Conservation (phyloP, 768 basidiomycete species). For the Piloderma croceum region DNA sequence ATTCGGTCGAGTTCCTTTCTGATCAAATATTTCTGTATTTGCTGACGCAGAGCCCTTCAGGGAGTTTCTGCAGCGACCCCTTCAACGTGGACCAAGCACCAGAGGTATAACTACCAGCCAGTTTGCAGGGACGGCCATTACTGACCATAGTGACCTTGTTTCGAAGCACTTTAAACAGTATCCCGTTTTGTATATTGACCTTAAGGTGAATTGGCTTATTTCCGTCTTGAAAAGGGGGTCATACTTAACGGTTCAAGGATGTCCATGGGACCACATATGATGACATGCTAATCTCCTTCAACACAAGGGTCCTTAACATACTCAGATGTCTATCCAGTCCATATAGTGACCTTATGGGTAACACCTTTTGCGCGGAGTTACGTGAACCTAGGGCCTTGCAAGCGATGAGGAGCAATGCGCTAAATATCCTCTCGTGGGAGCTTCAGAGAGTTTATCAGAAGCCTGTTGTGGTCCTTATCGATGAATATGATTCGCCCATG, state of each 20-base stretch:
- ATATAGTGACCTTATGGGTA: too few relatives aligned
- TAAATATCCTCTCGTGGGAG: too few relatives aligned
- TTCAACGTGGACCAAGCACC: slow-evolving; percentile 6
- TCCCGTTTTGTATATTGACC: slow-evolving; percentile 9
- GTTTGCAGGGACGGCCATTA: slow-evolving; percentile 10
- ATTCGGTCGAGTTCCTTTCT: slow-evolving; percentile 9
- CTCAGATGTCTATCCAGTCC: too few relatives aligned
- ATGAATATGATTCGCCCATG: too few relatives aligned
- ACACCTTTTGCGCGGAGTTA: too few relatives aligned
- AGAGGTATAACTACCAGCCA: slow-evolving; percentile 8
- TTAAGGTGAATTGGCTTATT: slow-evolving; percentile 9
- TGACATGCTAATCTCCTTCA: slow-evolving; percentile 4
- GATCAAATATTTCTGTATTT: too few relatives aligned
- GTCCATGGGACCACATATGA: slow-evolving; percentile 7
- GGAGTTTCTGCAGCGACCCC: slow-evolving; percentile 10
- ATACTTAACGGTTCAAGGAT: slow-evolving; percentile 8
- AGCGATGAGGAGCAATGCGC: too few relatives aligned
- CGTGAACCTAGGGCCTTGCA: too few relatives aligned
- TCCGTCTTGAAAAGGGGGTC: slow-evolving; percentile 8
- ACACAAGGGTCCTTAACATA: too few relatives aligned
- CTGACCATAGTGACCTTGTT: slow-evolving; percentile 8
- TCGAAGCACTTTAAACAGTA: slow-evolving; percentile 6
- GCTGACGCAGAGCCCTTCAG: slow-evolving; percentile 8
- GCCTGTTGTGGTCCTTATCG: slow-evolving; percentile 7
- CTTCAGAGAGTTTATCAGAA: too few relatives aligned